Conservation (phyloP, 2,329 filamentous ascomycete species). For the Venturiaceae sp. region DNA sequence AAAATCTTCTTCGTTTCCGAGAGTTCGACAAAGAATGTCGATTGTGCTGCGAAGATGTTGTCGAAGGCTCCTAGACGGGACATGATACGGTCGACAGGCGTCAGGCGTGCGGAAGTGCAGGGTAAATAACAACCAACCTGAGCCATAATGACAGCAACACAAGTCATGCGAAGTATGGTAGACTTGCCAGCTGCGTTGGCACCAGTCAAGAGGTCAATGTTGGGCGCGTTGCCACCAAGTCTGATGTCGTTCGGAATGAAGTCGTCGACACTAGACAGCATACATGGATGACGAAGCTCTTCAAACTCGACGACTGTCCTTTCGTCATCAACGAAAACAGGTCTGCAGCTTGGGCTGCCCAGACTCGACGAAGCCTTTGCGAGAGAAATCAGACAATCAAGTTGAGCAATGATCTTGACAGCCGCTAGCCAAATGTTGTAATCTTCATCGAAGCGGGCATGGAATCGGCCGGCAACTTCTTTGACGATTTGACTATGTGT, state of each 20-base stretch:
- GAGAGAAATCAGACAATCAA: constrained; percentile 90
- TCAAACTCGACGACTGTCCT: constrained; percentile 84
- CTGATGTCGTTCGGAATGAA: constrained; percentile 95
- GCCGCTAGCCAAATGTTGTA: constrained; percentile 80
- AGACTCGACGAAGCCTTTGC: constrained; percentile 79
- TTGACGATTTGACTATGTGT: constrained; percentile 85
- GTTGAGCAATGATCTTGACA: constrained; percentile 81
- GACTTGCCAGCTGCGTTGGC: constrained; percentile 98
- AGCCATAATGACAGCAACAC: constrained; percentile 92
- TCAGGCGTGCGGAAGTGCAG: constrained; percentile 70
- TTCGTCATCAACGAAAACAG: constrained; percentile 75
- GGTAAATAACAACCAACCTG: constrained; percentile 93
- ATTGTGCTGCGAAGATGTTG: constrained; percentile 97
- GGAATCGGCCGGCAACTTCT: constrained; percentile 76
- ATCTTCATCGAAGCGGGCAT: constrained; percentile 76
- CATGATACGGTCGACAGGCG: constrained; percentile 96
- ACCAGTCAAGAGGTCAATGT: constrained; percentile 86
- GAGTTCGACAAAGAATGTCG: constrained; percentile 95
- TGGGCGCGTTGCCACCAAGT: constrained; percentile 70
- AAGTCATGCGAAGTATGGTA: constrained; percentile 91
- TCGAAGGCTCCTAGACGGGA: constrained; percentile 94
- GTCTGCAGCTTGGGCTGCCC: constrained; percentile 80
- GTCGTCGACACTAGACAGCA: constrained; percentile 78
- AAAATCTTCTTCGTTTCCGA: constrained; percentile 98
- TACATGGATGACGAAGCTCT: constrained; percentile 90